Evolutionary conservation across 129 eudicot species (phyloP), one percentile per base, ranked within the genome.

Genomic region (Pulicaria dysenterica): DNA sequence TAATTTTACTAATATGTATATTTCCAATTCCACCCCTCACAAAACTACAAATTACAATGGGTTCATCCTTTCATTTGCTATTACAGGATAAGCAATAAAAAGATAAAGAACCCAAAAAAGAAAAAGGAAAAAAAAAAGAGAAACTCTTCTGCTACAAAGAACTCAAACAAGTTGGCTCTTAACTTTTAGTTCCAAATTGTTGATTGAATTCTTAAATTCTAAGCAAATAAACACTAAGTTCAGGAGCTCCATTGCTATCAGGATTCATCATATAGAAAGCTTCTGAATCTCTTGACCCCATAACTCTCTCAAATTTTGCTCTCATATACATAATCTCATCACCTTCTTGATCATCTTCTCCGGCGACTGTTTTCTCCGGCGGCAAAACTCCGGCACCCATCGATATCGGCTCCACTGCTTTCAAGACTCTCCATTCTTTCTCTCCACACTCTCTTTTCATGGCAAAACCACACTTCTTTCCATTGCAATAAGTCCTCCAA

Each of bases 261-360:
- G 97, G 97, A 59, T 90, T 90, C 91, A 85, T 83, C 97, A 90
- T 90, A 58, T 90, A 90, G 73, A 90, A 87, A 17, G 97, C 97
- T 76, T 90, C 97, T 15, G 95, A 85, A 69, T 90, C 96, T 75
- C 88, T 83, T 42, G 93, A 86, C 48, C 96, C 96, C 37, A 77
- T 85, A 45, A 90, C 93, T 73, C 96, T 84, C 73, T 90, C 96
- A 75, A 89, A 89, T 66, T 89, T 84, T 4, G 96, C 96, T 85
- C 96, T 85, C 96, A 90, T 90, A 44, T 90, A 90, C 94, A 90
- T 90, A 1, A 85, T 74, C 64, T 85, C 96, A 58, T 58, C 67
- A 13, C 85, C 88, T n/a, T 85, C 96, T 9, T 24, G 31, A 24
- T 75, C 74, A 17, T 74, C 49, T 5, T 80, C 82, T 11, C 78